Evolutionary conservation across 768 basidiomycete species (phyloP).

Genomic region (Psilocybe tampanensis): DNA sequence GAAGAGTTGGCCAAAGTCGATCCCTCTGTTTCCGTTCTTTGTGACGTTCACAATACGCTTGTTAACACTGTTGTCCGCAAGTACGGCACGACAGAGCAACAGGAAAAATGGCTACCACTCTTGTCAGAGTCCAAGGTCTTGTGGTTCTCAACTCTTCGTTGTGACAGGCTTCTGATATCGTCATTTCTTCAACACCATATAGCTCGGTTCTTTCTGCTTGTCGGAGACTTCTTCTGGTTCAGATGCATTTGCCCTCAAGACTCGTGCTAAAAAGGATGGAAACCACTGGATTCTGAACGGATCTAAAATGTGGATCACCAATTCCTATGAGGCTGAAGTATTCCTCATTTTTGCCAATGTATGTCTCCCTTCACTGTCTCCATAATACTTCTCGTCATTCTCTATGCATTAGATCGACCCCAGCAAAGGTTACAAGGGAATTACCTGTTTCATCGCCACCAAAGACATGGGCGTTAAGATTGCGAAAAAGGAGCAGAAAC

Average conservation of each 20-base stretch:
- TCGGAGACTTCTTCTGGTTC: constrained; percentile 94
- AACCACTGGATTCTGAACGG: constrained; percentile 89
- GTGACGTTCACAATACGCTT: constrained; percentile 98
- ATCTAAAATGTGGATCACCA: constrained; percentile 99
- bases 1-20: constrained; percentile 97
- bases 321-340: constrained; percentile 88
- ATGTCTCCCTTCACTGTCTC: constrained; percentile 21
- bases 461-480: constrained; percentile 97
- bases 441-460: constrained; percentile 95
- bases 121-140: constrained; percentile 76
- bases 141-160: neutral
- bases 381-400: neutral
- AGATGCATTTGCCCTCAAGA: constrained; percentile 96
- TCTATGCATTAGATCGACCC: constrained; percentile 64
- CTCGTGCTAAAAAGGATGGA: constrained; percentile 87
- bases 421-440: constrained; percentile 97
- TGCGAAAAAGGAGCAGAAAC: constrained; percentile 98
- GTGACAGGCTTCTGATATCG: neutral
- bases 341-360: constrained; percentile 97
- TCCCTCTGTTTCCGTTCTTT: constrained; percentile 94
- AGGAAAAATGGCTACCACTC: constrained; percentile 86
- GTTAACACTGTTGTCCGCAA: constrained; percentile 93
- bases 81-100: constrained; percentile 82
- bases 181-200: neutral
- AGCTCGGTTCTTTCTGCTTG: constrained; percentile 96